Evolutionary conservation across 2,329 filamentous ascomycete species (phyloP).

Genomic region (Colletotrichum agaves): DNA sequence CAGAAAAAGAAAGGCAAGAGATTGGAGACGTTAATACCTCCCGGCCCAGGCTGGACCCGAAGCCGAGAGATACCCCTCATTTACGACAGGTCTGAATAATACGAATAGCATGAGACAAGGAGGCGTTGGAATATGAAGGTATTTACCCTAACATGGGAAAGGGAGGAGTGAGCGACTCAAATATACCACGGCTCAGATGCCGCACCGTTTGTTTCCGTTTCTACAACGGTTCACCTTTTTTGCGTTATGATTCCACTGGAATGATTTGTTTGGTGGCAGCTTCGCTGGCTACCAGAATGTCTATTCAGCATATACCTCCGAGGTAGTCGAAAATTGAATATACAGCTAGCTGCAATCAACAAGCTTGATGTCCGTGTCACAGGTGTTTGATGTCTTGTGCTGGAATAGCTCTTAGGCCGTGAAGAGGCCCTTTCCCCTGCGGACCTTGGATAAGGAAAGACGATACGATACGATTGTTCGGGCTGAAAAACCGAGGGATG

Average conservation of each 20-base stretch:
- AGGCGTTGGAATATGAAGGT: conserved; percentile 22
- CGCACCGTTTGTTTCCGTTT: conserved; percentile 34
- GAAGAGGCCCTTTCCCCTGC: neutral
- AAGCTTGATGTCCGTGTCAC: neutral
- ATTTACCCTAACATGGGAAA: neutral
- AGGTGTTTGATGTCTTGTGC: neutral
- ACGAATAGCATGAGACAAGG: conserved; percentile 21
- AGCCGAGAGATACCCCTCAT: conserved; percentile 39
- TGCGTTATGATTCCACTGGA: conserved; percentile 21
- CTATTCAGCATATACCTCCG: conserved; percentile 22
- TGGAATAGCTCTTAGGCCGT: neutral
- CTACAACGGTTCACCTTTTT: conserved; percentile 29
- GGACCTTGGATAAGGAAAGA: neutral
- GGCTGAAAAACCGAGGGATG: neutral
- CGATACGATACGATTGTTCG: neutral
- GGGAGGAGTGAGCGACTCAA: conserved; percentile 19
- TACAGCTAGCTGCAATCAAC: conserved; percentile 26
- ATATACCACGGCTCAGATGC: conserved; percentile 36
- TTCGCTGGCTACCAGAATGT: conserved; percentile 13
- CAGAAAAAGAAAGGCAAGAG: neutral
- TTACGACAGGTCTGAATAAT: conserved; percentile 35
- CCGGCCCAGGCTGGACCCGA: conserved; percentile 37
- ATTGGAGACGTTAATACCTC: conserved; percentile 28
- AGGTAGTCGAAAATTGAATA: conserved; percentile 28
- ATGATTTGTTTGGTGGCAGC: conserved; percentile 16